Evolutionary conservation across 2,329 filamentous ascomycete genomes (phyloP).

Genomic region (Sphaceloma murrayae): DNA sequence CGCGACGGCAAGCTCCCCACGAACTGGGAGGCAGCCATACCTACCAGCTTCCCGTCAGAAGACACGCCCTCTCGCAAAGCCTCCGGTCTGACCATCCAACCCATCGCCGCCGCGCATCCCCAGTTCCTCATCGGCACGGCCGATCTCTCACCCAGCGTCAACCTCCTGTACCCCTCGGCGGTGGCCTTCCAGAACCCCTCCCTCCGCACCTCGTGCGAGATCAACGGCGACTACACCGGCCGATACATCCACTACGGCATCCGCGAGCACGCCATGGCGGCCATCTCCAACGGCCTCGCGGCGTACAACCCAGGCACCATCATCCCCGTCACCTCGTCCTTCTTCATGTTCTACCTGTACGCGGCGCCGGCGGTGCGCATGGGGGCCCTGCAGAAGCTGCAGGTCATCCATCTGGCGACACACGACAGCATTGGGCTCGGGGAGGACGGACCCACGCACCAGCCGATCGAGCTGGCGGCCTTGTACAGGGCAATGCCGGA

Average conservation of each 20-base stretch:
- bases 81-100: conserved; percentile 36
- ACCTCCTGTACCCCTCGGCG: conserved; percentile 36
- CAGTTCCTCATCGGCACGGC: conserved; percentile 32
- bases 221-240: conserved; percentile 45
- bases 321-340: conserved; percentile 30
- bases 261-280: conserved; percentile 53
- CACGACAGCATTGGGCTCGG: conserved; percentile 32
- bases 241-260: conserved; percentile 50
- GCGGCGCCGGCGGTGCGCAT: conserved; percentile 31
- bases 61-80: conserved; percentile 44
- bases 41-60: conserved; percentile 37
- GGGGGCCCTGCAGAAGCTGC: conserved; percentile 31
- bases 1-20: conserved; percentile 39
- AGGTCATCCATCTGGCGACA: conserved; percentile 32
- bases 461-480: conserved; percentile 31
- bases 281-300: conserved; percentile 37
- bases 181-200: conserved; percentile 41
- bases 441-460: conserved; percentile 32
- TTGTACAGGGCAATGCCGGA: conserved; percentile 33
- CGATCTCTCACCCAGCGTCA: conserved; percentile 31
- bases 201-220: conserved; percentile 33
- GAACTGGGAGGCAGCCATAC: conserved; percentile 44
- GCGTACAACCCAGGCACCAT: conserved; percentile 31
- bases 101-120: conserved; percentile 26
- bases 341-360: conserved; percentile 36